Percentiles rank a stretch among this genome's conserved stretches.
Conservation (phyloP, 2,329 filamentous ascomycete species). For the Elsinoe australis region DNA sequence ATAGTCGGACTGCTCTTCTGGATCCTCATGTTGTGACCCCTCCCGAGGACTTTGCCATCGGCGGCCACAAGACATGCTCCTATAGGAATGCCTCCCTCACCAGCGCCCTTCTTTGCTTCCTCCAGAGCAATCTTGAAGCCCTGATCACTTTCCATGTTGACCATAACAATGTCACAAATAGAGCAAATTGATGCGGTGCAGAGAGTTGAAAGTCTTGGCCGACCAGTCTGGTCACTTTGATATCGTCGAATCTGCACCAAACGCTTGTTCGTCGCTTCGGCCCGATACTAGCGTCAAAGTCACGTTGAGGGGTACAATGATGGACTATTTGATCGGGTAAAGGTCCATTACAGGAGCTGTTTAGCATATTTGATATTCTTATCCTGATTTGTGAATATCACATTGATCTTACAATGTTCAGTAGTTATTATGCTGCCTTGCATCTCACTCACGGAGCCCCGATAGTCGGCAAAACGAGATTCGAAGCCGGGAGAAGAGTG, state of each 20-base stretch:
- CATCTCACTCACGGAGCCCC: too few species aligned
- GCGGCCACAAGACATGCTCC: slow-evolving; percentile 58
- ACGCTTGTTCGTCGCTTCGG: slow-evolving; percentile 12
- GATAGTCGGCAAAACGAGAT: too few species aligned
- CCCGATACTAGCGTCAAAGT: slow-evolving; percentile 5
- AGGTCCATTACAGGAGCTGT: too few species aligned
- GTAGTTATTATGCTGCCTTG: too few species aligned
- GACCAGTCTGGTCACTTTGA: too few species aligned
- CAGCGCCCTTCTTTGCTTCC: slow-evolving; percentile 48
- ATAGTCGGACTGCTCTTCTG: slow-evolving; percentile 64
- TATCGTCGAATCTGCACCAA: too few species aligned
- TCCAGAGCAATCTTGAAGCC: slow-evolving; percentile 53
- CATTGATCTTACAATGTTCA: too few species aligned
- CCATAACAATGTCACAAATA: not conserved
- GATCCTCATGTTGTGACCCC: slow-evolving; percentile 67
- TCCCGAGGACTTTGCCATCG: slow-evolving; percentile 62
- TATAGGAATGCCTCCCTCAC: slow-evolving; percentile 52
- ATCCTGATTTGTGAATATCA: too few species aligned
- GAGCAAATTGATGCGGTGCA: too few species aligned
- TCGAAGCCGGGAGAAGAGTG: too few species aligned
- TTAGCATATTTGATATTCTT: too few species aligned
- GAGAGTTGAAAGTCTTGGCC: too few species aligned
- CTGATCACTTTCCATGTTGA: slow-evolving; percentile 20
- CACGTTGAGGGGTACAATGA: not conserved
- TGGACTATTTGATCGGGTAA: not conserved